Base-by-base conservation (phyloP, 768 basidiomycete genomes). In the Imleria badia region DNA sequence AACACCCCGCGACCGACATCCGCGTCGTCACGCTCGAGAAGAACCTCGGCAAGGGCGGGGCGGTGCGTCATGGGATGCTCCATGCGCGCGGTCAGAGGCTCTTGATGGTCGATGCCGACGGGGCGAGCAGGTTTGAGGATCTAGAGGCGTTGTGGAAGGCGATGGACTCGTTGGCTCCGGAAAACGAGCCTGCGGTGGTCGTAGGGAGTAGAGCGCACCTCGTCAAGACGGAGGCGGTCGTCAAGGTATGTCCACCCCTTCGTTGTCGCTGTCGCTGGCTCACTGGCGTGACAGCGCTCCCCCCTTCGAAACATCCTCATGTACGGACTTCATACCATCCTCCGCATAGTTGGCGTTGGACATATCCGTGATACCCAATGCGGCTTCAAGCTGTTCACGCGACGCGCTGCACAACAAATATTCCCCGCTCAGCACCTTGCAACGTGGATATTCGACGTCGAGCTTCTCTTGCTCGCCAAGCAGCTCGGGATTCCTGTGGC, bases 391-490 rank as follows among this genome's bases (percentile, higher is more conserved):
- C 82, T 98, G 26, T 95, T 96, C 73, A 86, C 93, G 15, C 90
- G 93, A 12, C 64, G 77, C 4, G 87, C 94, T 0, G 94, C 94
- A 10, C 83, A 79, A 48, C 81, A 81, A 54, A 85, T 98, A 56
- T 98, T 96, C 72, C 92, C 92, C 1, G 78, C 79, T 2, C 87
- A 96, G 65, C 94, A 91, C 64, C 86, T 96, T 29, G 76, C 87
- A 6, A 87, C 90, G 1, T 98, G 95, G 95, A 94, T 96, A 69
- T 98, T 98, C 64, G 95, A 98, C 71, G 94, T 97, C 54, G 95
- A 98, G 70, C 81, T 97, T 6, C 76, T 98, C 19, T 77, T 97
- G 11, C 79, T 95, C 36, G 92, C 94, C 10, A 87, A 91, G 66
- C 81, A 87, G 67, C 76, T 89, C 38, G 64, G 77, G 10, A 87